Percentiles rank a stretch among this genome's conserved stretches.
Conservation (phyloP, 345 rosid species). For the Linum usitatissimum region DNA sequence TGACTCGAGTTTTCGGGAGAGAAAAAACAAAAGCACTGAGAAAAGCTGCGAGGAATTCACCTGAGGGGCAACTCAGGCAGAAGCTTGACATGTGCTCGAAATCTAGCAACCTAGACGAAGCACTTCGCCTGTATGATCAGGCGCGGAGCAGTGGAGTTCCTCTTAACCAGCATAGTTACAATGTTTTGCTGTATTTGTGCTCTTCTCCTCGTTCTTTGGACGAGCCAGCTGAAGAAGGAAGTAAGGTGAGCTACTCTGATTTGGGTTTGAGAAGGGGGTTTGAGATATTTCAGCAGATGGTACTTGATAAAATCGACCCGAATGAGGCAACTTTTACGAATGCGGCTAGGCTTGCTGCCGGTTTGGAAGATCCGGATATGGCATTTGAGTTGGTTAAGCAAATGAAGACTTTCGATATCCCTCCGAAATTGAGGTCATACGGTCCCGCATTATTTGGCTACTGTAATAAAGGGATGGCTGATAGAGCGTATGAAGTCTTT, state of each 20-base stretch:
- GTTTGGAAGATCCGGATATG: slow-evolving; percentile 73
- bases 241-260: slow-evolving; percentile 15
- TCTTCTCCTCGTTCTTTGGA: slow-evolving; percentile 22
- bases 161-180: slow-evolving; percentile 57
- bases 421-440: slow-evolving; percentile 74
- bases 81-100: slow-evolving; percentile 67
- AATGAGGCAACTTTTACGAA: slow-evolving; percentile 93
- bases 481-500: slow-evolving; percentile 74
- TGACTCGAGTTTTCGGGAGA: background rate
- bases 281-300: slow-evolving; percentile 73
- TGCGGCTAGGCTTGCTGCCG: slow-evolving; percentile 66
- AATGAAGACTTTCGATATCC: slow-evolving; percentile 58
- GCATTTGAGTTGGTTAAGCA: slow-evolving; percentile 80
- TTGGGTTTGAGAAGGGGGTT: slow-evolving; percentile 55
- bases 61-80: slow-evolving; percentile 40
- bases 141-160: slow-evolving; percentile 38
- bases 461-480: slow-evolving; percentile 48
- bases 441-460: slow-evolving; percentile 81
- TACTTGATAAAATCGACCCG: slow-evolving; percentile 48
- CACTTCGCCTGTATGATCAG: slow-evolving; percentile 71
- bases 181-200: slow-evolving; percentile 69
- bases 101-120: slow-evolving; percentile 50
- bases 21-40: slow-evolving; percentile 29
- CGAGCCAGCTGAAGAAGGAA: background rate
- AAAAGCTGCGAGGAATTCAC: slow-evolving; percentile 46